A percentile compares a stretch with the other conserved stretches of the same genome.
These are phyloP conservation scores for Stellera chamaejasme DNA, from an alignment of 345 rosid genomes.

Conservation along the genomic window DNA sequence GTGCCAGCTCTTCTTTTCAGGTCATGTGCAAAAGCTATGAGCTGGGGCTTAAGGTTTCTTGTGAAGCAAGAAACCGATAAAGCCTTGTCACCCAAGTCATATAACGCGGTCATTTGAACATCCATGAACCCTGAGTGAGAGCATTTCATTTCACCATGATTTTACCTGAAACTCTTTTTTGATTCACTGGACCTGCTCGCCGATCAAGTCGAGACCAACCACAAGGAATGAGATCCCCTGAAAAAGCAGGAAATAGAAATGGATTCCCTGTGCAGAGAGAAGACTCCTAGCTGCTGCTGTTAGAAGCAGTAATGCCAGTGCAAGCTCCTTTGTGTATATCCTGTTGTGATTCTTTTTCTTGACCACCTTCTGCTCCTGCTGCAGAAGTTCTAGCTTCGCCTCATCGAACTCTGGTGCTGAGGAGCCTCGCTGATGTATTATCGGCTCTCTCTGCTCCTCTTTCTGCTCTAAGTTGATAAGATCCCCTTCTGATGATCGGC, in stretches of 20 bases:
- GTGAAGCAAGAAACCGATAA: slow-evolving; percentile 7
- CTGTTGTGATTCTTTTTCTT: slow-evolving; percentile 65
- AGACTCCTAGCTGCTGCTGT: slow-evolving; percentile 78
- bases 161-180: slow-evolving; percentile 6
- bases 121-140: background rate
- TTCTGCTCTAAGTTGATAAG: slow-evolving; percentile 46
- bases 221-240: slow-evolving; percentile 82
- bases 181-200: slow-evolving; percentile 71
- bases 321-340: slow-evolving; percentile 64
- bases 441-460: slow-evolving; percentile 18
- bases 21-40: slow-evolving; percentile 9
- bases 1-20: slow-evolving; percentile 8
- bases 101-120: background rate
- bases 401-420: slow-evolving; percentile 46
- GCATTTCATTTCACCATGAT: slow-evolving; percentile 2
- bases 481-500: slow-evolving; percentile 79
- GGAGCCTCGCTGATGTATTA: slow-evolving; percentile 34
- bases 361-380: slow-evolving; percentile 27
- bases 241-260: slow-evolving; percentile 86
- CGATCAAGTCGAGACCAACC: slow-evolving; percentile 82
- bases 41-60: background rate
- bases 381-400: slow-evolving; percentile 33
- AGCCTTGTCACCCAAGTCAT: too few relatives aligned
- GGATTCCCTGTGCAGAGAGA: slow-evolving; percentile 81
- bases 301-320: slow-evolving; percentile 68